Evolutionary conservation across 2,329 filamentous ascomycete genomes (phyloP), one percentile per base, ranked within the genome.

Genomic region (Fusarium xyrophilum): DNA sequence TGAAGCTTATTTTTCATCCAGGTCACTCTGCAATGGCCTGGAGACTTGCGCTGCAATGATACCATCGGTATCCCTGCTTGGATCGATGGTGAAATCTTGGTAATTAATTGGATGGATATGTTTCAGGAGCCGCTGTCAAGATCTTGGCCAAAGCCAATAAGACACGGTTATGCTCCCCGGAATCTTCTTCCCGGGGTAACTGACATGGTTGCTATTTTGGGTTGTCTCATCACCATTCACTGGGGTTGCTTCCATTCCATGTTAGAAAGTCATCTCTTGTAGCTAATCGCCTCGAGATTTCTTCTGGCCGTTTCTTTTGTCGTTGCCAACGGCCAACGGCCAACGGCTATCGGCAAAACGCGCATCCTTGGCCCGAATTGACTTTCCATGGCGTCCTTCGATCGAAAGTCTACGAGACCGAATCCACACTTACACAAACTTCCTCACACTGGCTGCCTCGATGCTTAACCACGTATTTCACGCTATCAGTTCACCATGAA

Each of bases 141-240:
- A n/a, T 40, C 42, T 32, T 35, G 35, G 28, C 54, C 51, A 54
- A 64, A 53, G 55, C 56, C 56, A 65, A n/a, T n/a, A n/a, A 65
- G 60, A 38, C 54, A 33, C 39, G 47, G 44, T n/a, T 28, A 48
- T n/a, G 27, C 38, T 43, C 54, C 62, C 60, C 23, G 17, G 62
- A 32, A 23, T 23, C 40, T 48, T 43, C 43, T 60, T 33, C 42
- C 46, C 39, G 42, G 55, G 66, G 52, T 69, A 51, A 48, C 17
- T 43, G 14, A 42, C 43, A 57, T 59, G 53, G 23, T 64, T 71
- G 58, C 54, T 69, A 67, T 71, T 71, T 58, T 57, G 38, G 58
- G 65, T 42, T 56, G 59, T 54, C 60, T 50, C 27, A 38, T 62
- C 39, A 23, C 51, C 21, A 50, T 52, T 48, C 28, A 19, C 46